Conservation (phyloP, 768 basidiomycete species). For the Gloeopeniophorella convolvens region DNA sequence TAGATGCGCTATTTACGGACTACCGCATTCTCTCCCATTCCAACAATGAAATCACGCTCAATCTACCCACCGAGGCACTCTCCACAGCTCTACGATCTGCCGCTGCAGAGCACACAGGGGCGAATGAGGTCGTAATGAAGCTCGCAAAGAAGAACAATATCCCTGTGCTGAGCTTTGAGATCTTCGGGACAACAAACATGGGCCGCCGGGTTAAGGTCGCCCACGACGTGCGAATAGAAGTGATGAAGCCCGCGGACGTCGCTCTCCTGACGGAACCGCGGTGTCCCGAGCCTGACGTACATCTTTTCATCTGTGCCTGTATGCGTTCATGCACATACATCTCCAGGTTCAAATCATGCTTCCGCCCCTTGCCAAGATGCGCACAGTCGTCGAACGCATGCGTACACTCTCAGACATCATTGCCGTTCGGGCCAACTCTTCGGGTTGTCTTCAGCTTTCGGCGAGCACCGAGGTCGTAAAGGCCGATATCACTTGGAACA, state of each 20-base stretch:
- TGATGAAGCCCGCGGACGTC: constrained; percentile 70
- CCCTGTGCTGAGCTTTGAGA: constrained; percentile 73
- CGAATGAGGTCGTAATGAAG: constrained; percentile 71
- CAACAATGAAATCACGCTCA: constrained; percentile 71
- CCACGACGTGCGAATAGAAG: constrained; percentile 79
- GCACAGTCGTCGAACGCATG: constrained; percentile 74
- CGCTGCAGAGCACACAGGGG: constrained; percentile 21
- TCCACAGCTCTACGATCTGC: constrained; percentile 64
- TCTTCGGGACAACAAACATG: constrained; percentile 54
- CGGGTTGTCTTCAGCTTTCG: constrained; percentile 46
- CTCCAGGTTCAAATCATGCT: constrained; percentile 68
- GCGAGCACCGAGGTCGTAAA: constrained; percentile 68
- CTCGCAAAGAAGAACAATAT: constrained; percentile 82
- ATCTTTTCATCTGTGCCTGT: constrained; percentile 22
- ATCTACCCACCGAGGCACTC: constrained; percentile 68
- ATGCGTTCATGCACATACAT: background rate
- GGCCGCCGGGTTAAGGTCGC: constrained; percentile 59
- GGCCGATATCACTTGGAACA: constrained; percentile 73
- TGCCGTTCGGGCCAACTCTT: constrained; percentile 60
- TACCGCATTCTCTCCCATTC: constrained; percentile 88
- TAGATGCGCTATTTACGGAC: constrained; percentile 59
- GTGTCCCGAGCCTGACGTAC: constrained; percentile 81
- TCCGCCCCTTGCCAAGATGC: constrained; percentile 66
- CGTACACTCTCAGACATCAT: constrained; percentile 64
- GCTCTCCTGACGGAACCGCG: constrained; percentile 69